Percentiles rank a stretch among this genome's conserved stretches.
Evolutionary conservation across 2,329 filamentous ascomycete genomes (phyloP).

Genomic region (Clarireedia homoeocarpa): DNA sequence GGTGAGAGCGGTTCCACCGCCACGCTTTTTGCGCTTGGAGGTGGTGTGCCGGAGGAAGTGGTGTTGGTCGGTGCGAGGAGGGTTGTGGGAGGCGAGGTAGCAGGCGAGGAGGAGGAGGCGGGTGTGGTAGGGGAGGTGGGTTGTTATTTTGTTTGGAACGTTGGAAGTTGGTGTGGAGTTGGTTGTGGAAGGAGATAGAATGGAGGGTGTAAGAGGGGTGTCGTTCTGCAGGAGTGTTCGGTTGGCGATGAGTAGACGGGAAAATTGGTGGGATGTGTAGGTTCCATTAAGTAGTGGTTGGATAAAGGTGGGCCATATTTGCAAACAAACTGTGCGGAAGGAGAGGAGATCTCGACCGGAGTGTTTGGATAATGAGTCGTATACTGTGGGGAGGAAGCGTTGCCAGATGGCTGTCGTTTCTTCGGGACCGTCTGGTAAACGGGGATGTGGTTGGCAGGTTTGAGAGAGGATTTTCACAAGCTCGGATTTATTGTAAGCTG

Average conservation of each 20-base stretch:
- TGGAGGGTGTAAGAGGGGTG: conserved; percentile 56
- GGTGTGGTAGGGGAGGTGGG: conserved; percentile 60
- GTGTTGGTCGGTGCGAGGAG: conserved; percentile 60
- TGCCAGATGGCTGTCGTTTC: conserved; percentile 64
- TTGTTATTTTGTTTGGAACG: conserved; percentile 37
- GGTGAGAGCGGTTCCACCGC: conserved; percentile 37
- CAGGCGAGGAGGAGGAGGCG: conserved; percentile 68
- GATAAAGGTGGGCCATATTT: conserved; percentile 81
- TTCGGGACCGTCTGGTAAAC: conserved; percentile 37
- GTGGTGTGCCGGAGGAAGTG: conserved; percentile 54
- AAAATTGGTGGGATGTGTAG: conserved; percentile 71
- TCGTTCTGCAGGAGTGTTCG: conserved; percentile 67
- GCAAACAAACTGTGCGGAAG: conserved; percentile 61
- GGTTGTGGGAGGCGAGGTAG: conserved; percentile 77
- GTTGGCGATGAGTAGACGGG: conserved; percentile 67
- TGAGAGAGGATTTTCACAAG: conserved; percentile 69
- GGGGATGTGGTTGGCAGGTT: conserved; percentile 34
- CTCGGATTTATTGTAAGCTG: conserved; percentile 74
- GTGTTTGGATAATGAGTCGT: conserved; percentile 76
- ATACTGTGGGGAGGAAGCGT: conserved; percentile 74
- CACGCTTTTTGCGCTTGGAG: conserved; percentile 31
- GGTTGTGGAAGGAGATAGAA: conserved; percentile 35
- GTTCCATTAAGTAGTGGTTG: conserved; percentile 63
- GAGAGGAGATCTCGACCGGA: conserved; percentile 71
- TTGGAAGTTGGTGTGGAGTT: conserved; percentile 7